Evolutionary conservation across 2,329 filamentous ascomycete species (phyloP).

Genomic region (Verticillium longisporum): DNA sequence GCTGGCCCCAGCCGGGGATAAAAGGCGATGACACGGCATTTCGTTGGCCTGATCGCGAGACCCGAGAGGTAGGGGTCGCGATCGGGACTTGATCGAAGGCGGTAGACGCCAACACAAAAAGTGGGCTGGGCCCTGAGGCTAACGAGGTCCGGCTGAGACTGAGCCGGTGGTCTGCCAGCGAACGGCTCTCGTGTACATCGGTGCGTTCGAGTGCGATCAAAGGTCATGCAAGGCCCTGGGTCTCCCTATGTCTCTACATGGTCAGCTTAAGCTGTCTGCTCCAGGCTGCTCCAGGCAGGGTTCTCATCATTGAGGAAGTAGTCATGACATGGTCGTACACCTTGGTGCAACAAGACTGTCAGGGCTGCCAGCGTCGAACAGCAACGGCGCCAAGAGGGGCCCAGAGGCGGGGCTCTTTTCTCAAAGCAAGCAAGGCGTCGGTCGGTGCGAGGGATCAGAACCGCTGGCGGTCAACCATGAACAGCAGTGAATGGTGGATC

Average conservation of each 20-base stretch:
- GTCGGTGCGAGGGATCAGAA: background rate
- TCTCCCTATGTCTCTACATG: too few relatives aligned
- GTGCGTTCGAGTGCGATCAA: background rate
- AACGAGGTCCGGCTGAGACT: background rate
- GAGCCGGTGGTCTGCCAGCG: background rate
- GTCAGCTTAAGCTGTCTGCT: background rate
- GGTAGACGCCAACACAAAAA: background rate
- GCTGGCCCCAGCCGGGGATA: constrained; percentile 5
- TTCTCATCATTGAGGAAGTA: too few relatives aligned
- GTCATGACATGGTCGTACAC: too few relatives aligned
- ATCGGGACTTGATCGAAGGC: constrained; percentile 7
- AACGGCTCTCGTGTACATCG: background rate
- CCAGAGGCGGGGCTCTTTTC: too few relatives aligned
- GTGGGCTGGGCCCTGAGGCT: background rate
- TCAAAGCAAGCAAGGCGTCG: too few relatives aligned
- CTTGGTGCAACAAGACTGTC: too few relatives aligned
- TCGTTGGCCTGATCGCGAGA: constrained; percentile 9
- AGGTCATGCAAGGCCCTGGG: too few relatives aligned
- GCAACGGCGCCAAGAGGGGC: too few relatives aligned
- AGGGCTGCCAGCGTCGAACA: too few relatives aligned
- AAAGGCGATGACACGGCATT: background rate
- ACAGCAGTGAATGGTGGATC: too few relatives aligned
- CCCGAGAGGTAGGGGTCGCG: constrained; percentile 5
- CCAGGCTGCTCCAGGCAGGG: too few relatives aligned
- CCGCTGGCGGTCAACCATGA: too few relatives aligned